Evolutionary conservation across 164 flowering plant genomes (phyloP).

Genomic region (Chimonanthus praecox): DNA sequence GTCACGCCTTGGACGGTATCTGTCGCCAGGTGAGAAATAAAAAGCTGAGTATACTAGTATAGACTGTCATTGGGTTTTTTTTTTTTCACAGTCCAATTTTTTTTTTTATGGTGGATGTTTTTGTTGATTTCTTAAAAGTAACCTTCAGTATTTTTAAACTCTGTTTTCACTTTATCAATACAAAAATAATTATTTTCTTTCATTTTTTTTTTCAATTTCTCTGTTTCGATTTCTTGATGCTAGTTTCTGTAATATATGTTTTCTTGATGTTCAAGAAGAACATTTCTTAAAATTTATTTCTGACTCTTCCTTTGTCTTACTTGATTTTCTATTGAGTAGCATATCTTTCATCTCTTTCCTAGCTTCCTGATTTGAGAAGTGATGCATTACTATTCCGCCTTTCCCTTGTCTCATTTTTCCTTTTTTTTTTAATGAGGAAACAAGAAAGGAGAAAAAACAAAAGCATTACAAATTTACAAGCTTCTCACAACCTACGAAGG

Average conservation of each 20-base stretch:
- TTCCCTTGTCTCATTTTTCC: neutral
- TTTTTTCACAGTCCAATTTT: neutral
- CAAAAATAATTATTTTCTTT: no score
- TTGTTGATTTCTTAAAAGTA: neutral
- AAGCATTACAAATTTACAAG: no score
- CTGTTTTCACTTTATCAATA: no score
- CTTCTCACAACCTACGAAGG: no score
- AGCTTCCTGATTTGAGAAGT: neutral
- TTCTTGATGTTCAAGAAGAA: neutral
- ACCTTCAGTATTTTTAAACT: neutral
- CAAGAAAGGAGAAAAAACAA: no score
- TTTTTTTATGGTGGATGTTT: neutral
- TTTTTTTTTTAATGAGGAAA: no score
- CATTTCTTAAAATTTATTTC: neutral
- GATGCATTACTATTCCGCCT: neutral
- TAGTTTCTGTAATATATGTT: neutral
- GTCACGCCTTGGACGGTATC: slow-evolving; percentile 74
- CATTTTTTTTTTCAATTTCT: neutral
- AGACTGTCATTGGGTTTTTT: no score
- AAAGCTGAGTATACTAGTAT: neutral
- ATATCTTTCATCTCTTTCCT: neutral
- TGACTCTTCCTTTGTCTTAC: neutral
- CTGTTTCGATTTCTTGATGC: neutral
- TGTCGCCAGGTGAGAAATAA: slow-evolving; percentile 55
- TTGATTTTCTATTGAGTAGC: neutral